Conservation (phyloP, 2,329 filamentous ascomycete species). For the Gremmenia infestans region DNA sequence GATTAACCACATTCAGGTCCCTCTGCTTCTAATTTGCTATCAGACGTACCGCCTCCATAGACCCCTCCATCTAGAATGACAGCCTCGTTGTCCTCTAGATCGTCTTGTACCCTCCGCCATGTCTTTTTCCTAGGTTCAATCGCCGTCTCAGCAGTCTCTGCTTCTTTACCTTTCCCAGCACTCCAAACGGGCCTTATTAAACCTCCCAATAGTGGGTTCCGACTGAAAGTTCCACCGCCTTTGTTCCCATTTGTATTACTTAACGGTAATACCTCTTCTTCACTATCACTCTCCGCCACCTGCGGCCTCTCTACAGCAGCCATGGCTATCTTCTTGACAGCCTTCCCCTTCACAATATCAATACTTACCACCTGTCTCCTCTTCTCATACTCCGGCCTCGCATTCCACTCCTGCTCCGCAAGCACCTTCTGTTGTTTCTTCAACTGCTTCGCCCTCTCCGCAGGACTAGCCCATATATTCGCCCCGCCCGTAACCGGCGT, state of each 20-base stretch:
- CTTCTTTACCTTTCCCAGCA: conserved; percentile 24
- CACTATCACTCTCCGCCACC: conserved; percentile 13
- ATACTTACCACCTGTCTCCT: conserved; percentile 63
- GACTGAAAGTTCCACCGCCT: conserved; percentile 30
- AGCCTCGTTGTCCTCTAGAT: conserved; percentile 37
- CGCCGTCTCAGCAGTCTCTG: conserved; percentile 11
- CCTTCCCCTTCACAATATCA: conserved; percentile 60
- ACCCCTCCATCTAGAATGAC: conserved; percentile 37
- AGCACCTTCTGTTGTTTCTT: conserved; percentile 66
- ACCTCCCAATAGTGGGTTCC: conserved; percentile 32
- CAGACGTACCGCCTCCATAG: conserved; percentile 21
- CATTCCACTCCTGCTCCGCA: conserved; percentile 63
- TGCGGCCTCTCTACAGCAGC: conserved; percentile 24
- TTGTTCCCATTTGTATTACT: conserved; percentile 16
- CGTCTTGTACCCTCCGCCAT: conserved; percentile 39
- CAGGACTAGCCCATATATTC: conserved; percentile 64
- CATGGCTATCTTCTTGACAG: conserved; percentile 36
- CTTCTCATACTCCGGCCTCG: conserved; percentile 67
- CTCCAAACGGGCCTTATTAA: conserved; percentile 32
- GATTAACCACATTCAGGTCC: conserved; percentile 24
- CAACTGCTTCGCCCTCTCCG: conserved; percentile 61
- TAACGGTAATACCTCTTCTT: conserved; percentile 21
- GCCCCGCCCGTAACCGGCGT: conserved; percentile 46
- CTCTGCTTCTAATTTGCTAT: conserved; percentile 16
- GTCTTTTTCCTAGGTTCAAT: conserved; percentile 26